Evolutionary conservation across 1,139 yeast species (phyloP).

Genomic region (Kodamaea derodonti): DNA sequence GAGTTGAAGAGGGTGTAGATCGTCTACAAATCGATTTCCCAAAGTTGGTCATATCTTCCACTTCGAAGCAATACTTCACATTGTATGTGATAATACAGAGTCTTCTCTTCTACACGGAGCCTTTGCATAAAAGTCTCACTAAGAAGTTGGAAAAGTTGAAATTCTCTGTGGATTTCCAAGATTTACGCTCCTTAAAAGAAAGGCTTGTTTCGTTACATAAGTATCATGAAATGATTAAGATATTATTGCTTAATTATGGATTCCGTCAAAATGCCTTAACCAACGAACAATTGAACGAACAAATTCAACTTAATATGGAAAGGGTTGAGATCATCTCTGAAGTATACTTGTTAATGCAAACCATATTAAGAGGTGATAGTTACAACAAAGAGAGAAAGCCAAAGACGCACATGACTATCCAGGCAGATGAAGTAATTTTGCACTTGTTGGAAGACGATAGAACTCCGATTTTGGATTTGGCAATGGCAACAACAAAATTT

Average conservation of each 20-base stretch:
- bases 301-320: conserved; percentile 25
- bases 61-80: conserved; percentile 41
- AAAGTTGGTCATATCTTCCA: conserved; percentile 35
- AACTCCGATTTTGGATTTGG: conserved; percentile 39
- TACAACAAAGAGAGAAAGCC: conserved; percentile 16
- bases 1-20: conserved; percentile 3
- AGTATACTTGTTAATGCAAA: conserved; percentile 35
- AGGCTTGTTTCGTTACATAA: conserved; percentile 26
- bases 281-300: conserved; percentile 38
- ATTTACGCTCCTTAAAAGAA: conserved; percentile 28
- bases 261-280: conserved; percentile 32
- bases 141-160: conserved; percentile 38
- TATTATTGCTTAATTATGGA: conserved; percentile 30
- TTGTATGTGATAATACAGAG: conserved; percentile 34
- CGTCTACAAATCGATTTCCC: conserved; percentile 39
- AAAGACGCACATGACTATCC: conserved; percentile 53
- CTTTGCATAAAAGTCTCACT: conserved; percentile 32
- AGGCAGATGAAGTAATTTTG: conserved; percentile 47
- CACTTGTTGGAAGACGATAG: conserved; percentile 45
- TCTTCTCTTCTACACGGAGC: conserved; percentile 41
- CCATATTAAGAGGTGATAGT: conserved; percentile 38
- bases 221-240: conserved; percentile 21
- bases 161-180: conserved; percentile 42
- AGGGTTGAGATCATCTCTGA: conserved; percentile 30
- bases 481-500: conserved; percentile 35